These are phyloP conservation scores for Melocanna baccifera DNA, from an alignment of 176 grass and related monocot genomes.

Conservation along the genomic window DNA sequence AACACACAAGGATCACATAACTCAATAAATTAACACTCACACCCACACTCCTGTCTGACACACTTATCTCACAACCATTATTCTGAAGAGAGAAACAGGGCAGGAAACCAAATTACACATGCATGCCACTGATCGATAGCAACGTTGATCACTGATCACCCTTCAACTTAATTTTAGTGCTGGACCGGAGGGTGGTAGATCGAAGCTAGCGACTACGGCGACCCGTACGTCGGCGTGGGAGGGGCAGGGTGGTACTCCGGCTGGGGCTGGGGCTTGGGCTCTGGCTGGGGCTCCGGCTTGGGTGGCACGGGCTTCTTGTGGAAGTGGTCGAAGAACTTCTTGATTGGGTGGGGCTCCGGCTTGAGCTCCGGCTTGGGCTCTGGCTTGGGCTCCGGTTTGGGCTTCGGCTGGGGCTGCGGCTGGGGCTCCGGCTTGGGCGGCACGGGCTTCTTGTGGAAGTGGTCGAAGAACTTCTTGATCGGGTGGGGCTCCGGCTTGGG, in stretches of 20 bases:
- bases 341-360: background rate
- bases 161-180: background rate
- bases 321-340: slow-evolving; percentile 23
- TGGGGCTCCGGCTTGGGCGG: background rate
- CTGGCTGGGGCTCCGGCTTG: background rate
- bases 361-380: background rate
- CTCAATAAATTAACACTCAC: too few relatives aligned
- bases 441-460: slow-evolving; percentile 23
- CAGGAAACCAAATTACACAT: background rate
- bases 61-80: too few relatives aligned
- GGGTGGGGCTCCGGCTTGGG: background rate
- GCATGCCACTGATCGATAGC: background rate
- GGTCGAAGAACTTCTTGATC: slow-evolving; percentile 17
- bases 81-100: background rate
- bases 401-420: background rate
- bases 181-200: background rate
- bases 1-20: too few relatives aligned
- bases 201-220: background rate
- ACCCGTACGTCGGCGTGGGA: background rate
- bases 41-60: too few relatives aligned
- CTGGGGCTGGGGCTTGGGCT: background rate
- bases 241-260: background rate
- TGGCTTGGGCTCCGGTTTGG: background rate
- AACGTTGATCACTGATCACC: background rate
- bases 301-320: slow-evolving; percentile 15